Conservation (phyloP, 306 rosid species). For the Lotus japonicus region DNA sequence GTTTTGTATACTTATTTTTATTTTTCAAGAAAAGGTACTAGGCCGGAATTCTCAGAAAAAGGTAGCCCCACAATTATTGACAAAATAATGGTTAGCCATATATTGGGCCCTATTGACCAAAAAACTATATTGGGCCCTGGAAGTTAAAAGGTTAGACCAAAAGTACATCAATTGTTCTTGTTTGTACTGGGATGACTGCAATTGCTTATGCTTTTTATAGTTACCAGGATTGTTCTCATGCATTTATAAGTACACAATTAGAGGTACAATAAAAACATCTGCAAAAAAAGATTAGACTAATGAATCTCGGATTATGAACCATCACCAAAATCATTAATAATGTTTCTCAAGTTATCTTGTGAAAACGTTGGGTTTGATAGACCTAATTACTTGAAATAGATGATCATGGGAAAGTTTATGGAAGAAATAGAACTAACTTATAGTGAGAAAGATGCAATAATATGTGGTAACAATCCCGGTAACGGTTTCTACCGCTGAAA, state of each 20-base stretch:
- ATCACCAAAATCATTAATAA: not conserved
- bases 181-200: not conserved
- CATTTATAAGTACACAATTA: not conserved
- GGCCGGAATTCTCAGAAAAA: too few species aligned
- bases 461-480: not conserved
- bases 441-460: not conserved
- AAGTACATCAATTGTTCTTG: not conserved
- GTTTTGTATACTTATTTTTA: too few species aligned
- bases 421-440: not conserved
- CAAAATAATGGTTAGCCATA: too few species aligned
- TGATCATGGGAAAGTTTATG: slow-evolving; percentile 8
- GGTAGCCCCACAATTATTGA: too few species aligned
- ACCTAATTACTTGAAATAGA: slow-evolving; percentile 12
- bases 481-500: too few species aligned
- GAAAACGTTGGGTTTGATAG: not conserved
- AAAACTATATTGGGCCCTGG: too few species aligned
- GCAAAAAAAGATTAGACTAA: not conserved
- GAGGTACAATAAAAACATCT: not conserved
- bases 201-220: not conserved
- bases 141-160: too few species aligned
- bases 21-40: too few species aligned
- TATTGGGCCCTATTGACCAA: too few species aligned
- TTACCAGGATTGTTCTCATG: too few species aligned
- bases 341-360: not conserved
- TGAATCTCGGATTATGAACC: not conserved